A percentile compares a stretch with the other conserved stretches of the same genome.
phyloP scores from a whole-genome alignment of 164 flowering plant genomes.

The Aristolochia contorta region DNA sequence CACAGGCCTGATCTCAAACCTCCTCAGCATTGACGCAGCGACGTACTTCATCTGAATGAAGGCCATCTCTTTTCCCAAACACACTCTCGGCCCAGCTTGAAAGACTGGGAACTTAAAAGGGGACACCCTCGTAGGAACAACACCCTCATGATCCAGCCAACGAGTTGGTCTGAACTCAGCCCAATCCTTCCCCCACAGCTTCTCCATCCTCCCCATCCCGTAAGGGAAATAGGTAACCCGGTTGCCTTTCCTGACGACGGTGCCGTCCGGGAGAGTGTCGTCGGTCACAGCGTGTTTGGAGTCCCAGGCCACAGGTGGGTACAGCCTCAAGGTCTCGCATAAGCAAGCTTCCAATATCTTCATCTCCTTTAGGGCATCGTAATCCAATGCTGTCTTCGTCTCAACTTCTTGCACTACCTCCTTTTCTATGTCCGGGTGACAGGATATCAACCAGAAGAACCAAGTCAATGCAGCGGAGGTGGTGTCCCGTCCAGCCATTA shows the following conservation, averaged over 20 bases:
- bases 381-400: slow-evolving; percentile 9
- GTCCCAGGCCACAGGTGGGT: slow-evolving; percentile 77
- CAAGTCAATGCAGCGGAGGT: slow-evolving; percentile 76
- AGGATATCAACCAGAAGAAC: slow-evolving; percentile 34
- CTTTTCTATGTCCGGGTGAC: slow-evolving; percentile 14
- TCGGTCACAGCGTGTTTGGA: slow-evolving; percentile 36
- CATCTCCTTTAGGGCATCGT: slow-evolving; percentile 48
- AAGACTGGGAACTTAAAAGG: slow-evolving; percentile 55
- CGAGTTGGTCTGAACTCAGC: slow-evolving; percentile 57
- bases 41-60: slow-evolving; percentile 76
- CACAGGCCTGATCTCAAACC: slow-evolving; percentile 41
- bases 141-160: slow-evolving; percentile 37
- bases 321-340: slow-evolving; percentile 75
- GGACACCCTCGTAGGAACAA: not conserved
- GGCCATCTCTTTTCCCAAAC: slow-evolving; percentile 83
- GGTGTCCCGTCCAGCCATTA: slow-evolving; percentile 79
- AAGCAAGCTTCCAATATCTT: slow-evolving; percentile 49
- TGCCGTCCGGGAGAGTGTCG: slow-evolving; percentile 71
- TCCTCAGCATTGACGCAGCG: slow-evolving; percentile 48
- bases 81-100: slow-evolving; percentile 78
- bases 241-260: slow-evolving; percentile 39
- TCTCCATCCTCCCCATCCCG: slow-evolving; percentile 87
- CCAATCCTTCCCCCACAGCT: slow-evolving; percentile 46
- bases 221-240: slow-evolving; percentile 46
- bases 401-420: slow-evolving; percentile 19